Percentiles rank a stretch among this genome's conserved stretches.
Conservation (phyloP, 2,329 filamentous ascomycete species). For the Trichoderma sp. region DNA sequence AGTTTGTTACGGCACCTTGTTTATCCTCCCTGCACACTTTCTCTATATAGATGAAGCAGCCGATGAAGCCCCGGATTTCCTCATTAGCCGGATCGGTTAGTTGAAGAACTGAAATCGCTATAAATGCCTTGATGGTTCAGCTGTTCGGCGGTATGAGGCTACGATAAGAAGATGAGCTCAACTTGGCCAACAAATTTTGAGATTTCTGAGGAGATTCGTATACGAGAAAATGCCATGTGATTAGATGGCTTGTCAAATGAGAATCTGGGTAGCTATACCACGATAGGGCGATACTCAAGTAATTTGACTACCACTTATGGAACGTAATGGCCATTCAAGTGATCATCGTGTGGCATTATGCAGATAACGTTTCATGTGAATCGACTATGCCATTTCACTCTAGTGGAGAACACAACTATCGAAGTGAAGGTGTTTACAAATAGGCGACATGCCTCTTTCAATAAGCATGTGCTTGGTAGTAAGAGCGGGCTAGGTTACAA, state of each 20-base stretch:
- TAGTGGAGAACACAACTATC: fast-evolving
- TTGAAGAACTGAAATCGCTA: neutral
- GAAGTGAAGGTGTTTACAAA: neutral
- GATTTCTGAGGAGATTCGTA: too few relatives aligned
- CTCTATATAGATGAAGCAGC: neutral
- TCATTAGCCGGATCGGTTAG: neutral
- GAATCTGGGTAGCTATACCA: neutral
- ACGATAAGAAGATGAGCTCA: neutral
- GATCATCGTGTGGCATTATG: neutral
- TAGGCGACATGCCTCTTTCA: fast-evolving
- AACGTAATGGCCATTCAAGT: neutral
- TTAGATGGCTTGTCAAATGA: neutral
- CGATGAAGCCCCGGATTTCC: neutral
- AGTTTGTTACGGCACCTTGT: neutral
- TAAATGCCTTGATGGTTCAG: too few relatives aligned
- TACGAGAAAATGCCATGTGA: neutral
- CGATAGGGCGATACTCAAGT: neutral
- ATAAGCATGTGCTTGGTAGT: neutral
- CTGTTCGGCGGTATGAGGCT: too few relatives aligned
- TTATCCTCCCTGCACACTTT: neutral
- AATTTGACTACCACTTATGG: neutral
- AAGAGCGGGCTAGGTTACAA: neutral
- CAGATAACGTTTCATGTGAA: neutral
- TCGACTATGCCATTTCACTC: fast-evolving
- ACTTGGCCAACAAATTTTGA: neutral